These are phyloP conservation scores for Cadophora luteo-olivacea DNA, from an alignment of 2,329 filamentous ascomycete species.

Conservation along the genomic window DNA sequence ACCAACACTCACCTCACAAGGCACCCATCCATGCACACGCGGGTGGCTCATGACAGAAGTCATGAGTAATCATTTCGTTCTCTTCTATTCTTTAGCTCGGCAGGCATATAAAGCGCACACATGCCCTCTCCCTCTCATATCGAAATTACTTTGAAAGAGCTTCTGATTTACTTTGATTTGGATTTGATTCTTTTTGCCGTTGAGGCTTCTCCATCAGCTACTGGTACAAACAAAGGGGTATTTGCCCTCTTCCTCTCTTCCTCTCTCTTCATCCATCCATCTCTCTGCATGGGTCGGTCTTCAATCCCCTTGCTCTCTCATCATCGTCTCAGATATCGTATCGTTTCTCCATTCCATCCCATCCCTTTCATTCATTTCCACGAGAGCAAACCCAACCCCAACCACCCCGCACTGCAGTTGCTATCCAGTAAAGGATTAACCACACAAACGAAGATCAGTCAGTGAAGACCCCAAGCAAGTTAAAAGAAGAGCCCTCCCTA, in stretches of 20 bases:
- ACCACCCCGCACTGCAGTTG: conserved; percentile 2
- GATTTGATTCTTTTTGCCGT: conserved; percentile 27
- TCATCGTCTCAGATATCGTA: conserved; percentile 4
- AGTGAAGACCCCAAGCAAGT: conserved; percentile 20
- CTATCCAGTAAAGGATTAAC: conserved; percentile 28
- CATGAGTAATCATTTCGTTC: neutral
- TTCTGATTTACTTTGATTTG: conserved; percentile 3
- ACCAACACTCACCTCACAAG: too few relatives aligned
- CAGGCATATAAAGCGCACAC: too few relatives aligned
- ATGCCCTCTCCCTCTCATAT: too few relatives aligned
- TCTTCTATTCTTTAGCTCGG: neutral
- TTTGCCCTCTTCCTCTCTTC: conserved; percentile 5
- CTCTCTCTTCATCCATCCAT: neutral
- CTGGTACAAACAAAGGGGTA: conserved; percentile 32
- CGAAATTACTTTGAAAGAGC: too few relatives aligned
- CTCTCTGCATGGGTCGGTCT: neutral
- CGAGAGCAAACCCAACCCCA: conserved; percentile 11
- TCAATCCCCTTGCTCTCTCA: neutral
- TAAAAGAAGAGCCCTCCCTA: conserved; percentile 23
- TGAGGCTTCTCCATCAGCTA: conserved; percentile 31
- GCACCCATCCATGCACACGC: neutral
- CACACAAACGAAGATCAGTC: neutral
- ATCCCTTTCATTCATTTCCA: conserved; percentile 8
- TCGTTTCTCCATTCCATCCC: neutral
- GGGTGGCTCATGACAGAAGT: neutral